phyloP scores from a whole-genome alignment of 176 grass and related monocot genomes.

The Thinopyrum elongatum region DNA sequence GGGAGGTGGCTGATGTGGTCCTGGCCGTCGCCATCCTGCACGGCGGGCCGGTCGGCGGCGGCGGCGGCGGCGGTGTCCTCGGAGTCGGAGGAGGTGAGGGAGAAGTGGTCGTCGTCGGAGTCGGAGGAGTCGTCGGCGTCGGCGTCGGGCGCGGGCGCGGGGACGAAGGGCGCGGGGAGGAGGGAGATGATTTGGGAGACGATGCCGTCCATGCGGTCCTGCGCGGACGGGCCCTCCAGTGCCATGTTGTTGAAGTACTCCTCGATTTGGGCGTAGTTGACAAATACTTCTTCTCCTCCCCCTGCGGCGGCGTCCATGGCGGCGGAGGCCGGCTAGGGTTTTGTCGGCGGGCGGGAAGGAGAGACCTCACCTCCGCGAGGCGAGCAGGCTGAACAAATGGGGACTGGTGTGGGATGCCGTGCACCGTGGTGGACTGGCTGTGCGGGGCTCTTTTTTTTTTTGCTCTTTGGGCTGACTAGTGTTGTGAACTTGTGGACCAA shows the following conservation, averaged over 20 bases:
- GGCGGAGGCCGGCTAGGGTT: neutral
- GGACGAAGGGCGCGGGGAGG: neutral
- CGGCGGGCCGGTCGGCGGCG: neutral
- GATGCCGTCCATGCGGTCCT: neutral
- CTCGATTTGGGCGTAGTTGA: neutral
- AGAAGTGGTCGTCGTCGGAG: neutral
- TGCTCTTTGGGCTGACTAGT: neutral
- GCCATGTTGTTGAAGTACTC: neutral
- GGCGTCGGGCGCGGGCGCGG: neutral
- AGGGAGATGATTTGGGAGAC: neutral
- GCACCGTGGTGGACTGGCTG: neutral
- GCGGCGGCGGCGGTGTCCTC: neutral
- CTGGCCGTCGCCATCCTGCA: neutral
- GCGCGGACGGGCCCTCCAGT: neutral
- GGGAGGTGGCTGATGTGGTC: slow-evolving; percentile 6
- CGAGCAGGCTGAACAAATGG: neutral
- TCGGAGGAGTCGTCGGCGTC: neutral
- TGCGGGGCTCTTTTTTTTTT: too few species aligned
- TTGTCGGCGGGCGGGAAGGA: neutral
- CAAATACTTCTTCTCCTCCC: neutral
- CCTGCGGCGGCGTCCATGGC: neutral
- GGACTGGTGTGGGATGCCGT: neutral
- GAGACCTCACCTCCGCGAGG: too few species aligned
- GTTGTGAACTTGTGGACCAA: neutral
- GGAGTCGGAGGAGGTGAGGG: neutral